Evolutionary conservation across 495 filamentous ascomycete species (phyloP).

Genomic region (Trichoderma virens): DNA sequence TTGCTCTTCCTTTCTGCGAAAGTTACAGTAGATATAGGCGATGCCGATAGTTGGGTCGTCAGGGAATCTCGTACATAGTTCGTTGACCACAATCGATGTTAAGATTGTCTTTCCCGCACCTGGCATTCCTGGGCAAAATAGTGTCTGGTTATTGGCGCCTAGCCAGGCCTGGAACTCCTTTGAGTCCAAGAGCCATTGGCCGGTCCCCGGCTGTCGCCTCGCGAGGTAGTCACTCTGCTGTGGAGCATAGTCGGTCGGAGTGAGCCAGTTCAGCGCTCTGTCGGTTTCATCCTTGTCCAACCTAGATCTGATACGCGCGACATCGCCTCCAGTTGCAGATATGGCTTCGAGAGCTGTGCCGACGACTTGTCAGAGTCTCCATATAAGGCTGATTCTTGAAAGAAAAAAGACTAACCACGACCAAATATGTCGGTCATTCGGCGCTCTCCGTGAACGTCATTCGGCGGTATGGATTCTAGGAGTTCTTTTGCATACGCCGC

Average conservation of each 20-base stretch:
- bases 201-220: constrained; percentile 22
- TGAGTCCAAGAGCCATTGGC: constrained; percentile 32
- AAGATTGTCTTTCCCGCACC: constrained; percentile 30
- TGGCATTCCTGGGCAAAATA: constrained; percentile 38
- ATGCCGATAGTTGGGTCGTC: constrained; percentile 23
- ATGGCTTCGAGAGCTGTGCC: neutral
- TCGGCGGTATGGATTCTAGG: neutral
- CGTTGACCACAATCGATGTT: constrained; percentile 28
- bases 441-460: neutral
- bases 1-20: constrained; percentile 23
- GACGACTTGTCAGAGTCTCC: neutral
- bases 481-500: neutral
- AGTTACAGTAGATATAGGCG: constrained; percentile 40
- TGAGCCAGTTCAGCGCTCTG: neutral
- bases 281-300: too few species aligned
- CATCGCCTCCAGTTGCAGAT: too few species aligned
- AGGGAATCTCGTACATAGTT: constrained; percentile 20
- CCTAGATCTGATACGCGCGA: too few species aligned
- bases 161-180: constrained; percentile 25
- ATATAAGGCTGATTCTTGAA: neutral
- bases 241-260: neutral
- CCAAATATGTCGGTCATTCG: neutral
- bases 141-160: constrained; percentile 17
- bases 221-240: neutral
- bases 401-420: neutral